Evolutionary conservation across 768 basidiomycete species (phyloP), one percentile per base, ranked within the genome.

Genomic region (Boletus sensibilis): DNA sequence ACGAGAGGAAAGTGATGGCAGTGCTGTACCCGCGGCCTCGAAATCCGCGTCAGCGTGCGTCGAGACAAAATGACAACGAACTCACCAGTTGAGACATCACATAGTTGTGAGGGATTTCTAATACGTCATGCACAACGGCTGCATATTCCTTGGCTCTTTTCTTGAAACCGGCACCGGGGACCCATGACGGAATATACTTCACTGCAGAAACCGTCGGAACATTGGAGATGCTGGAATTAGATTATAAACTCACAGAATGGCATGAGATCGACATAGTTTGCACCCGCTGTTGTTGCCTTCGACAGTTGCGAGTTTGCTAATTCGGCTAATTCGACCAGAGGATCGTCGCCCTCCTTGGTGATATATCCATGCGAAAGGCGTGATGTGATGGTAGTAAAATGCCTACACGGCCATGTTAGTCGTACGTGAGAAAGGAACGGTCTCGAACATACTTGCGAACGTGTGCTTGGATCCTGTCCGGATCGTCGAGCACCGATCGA

Each of bases 291-390:
- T 0, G n/a, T n/a, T n/a, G n/a, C n/a, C n/a, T n/a, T n/a, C n/a
- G 64, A 61, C 10, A 76, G 41, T n/a, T 59, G 63, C 12, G 54
- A 58, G 45, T 69, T 59, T 38, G 70, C 71, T 33, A 58, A 47
- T 12, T 72, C 60, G 7, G 67, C 72, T 5, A 72, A 53, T 9
- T 52, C 55, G 39, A 77, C 62, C 40, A 76, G 72, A 43, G 68
- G 71, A 42, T 80, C 78, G 10, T 77, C 59, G 11, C 68, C 69
- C 2, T 68, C 55, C 51, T 65, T 52, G 20, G 75, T 70, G 13
- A 74, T 63, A 51, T 78, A 75, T 2, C 79, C 79, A 53, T 79
- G 79, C 0, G 70, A 69, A 14, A 75, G 60, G 31, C 69, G 70
- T 33, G 78, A 68, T 5, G 72, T 68, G 16, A 75, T 59, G 3